Percentiles rank a stretch among this genome's conserved stretches.
Conservation (phyloP, 495 filamentous ascomycete species). For the Hyaloscypha hepaticicola region DNA sequence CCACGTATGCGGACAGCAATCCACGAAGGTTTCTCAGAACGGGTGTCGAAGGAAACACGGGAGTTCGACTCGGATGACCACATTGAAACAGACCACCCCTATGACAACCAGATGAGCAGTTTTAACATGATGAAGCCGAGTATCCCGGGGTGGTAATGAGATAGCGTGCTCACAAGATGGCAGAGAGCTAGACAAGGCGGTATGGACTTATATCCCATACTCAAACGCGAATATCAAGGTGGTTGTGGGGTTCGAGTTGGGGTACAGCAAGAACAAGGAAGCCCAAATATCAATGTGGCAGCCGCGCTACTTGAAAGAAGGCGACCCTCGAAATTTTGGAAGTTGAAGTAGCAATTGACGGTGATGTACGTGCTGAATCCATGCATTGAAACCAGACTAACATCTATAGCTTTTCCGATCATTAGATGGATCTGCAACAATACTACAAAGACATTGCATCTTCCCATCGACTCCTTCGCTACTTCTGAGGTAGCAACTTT, state of each 20-base stretch:
- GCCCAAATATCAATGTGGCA: constrained; percentile 19
- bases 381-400: constrained; percentile 9
- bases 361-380: constrained; percentile 12
- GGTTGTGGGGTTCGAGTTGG: constrained; percentile 22
- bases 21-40: too few relatives aligned
- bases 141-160: constrained; percentile 22
- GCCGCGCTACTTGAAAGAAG: constrained; percentile 16
- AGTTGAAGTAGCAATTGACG: constrained; percentile 21
- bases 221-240: constrained; percentile 26
- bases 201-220: constrained; percentile 22
- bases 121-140: constrained; percentile 18
- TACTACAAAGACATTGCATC: too few relatives aligned
- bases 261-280: constrained; percentile 18
- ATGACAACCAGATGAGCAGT: constrained; percentile 15
- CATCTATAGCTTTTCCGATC: constrained; percentile 18
- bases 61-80: constrained; percentile 13
- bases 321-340: constrained; percentile 10
- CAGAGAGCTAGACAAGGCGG: constrained; percentile 17
- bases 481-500: too few relatives aligned
- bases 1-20: too few relatives aligned
- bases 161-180: constrained; percentile 22
- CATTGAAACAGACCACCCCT: constrained; percentile 15
- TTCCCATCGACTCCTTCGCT: too few relatives aligned
- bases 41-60: too few relatives aligned
- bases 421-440: constrained; percentile 21